Conservation (phyloP, 805 yeast genomes). For the Komagataella ulmi region DNA sequence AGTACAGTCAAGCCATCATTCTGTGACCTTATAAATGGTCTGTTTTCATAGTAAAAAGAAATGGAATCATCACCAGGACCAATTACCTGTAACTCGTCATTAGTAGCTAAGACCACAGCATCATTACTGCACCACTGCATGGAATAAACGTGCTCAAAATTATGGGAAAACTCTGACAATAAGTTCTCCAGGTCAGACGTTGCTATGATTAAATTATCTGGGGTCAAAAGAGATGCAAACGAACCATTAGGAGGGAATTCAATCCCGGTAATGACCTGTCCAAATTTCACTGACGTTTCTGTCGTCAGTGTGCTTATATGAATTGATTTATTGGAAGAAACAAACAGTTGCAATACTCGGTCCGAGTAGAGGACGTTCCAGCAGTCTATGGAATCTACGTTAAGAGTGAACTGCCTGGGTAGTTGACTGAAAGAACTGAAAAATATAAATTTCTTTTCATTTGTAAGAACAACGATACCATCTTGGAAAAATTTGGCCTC, state of each 20-base stretch:
- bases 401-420: background rate
- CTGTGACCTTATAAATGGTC: slow-evolving; percentile 33
- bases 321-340: background rate
- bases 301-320: background rate
- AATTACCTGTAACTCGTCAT: slow-evolving; percentile 52
- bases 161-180: background rate
- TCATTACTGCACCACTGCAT: slow-evolving; percentile 82
- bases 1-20: slow-evolving; percentile 61
- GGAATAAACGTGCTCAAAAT: slow-evolving; percentile 26
- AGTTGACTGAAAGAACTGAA: background rate
- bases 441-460: slow-evolving; percentile 25
- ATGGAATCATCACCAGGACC: slow-evolving; percentile 57
- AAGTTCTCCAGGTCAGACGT: slow-evolving; percentile 17
- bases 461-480: slow-evolving; percentile 30
- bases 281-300: background rate
- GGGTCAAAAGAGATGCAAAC: slow-evolving; percentile 32
- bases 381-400: background rate
- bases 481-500: slow-evolving; percentile 24
- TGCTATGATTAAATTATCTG: slow-evolving; percentile 27
- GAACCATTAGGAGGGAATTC: slow-evolving; percentile 42
- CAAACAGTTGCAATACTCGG: background rate
- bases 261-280: background rate
- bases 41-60: slow-evolving; percentile 35
- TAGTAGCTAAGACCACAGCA: slow-evolving; percentile 47
- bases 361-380: background rate